Percentiles rank a stretch among this genome's conserved stretches.
These are phyloP conservation scores for Papiliotrema flavescens DNA, from an alignment of 1,284 basidiomycete genomes.

Conservation along the genomic window DNA sequence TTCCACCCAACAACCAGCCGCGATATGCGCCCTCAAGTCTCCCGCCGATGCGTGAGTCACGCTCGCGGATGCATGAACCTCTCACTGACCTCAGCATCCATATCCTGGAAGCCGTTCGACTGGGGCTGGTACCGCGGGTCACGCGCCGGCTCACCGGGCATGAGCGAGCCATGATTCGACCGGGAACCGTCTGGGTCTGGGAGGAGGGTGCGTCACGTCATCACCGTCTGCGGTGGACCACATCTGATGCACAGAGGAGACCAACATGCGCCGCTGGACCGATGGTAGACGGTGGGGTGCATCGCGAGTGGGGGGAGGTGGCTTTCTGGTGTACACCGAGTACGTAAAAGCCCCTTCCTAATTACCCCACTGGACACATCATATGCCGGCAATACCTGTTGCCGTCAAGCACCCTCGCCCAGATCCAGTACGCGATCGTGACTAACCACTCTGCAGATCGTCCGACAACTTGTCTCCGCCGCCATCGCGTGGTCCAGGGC, in stretches of 20 bases:
- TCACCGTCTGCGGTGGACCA: neutral
- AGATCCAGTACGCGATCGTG: neutral
- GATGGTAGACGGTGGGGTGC: conserved; percentile 54
- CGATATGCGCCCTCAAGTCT: conserved; percentile 44
- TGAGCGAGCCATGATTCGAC: conserved; percentile 84
- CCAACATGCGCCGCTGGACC: conserved; percentile 53
- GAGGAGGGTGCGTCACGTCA: conserved; percentile 76
- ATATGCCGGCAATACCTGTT: neutral
- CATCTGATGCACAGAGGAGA: conserved; percentile 32
- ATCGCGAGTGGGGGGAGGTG: conserved; percentile 51
- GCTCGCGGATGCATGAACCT: neutral
- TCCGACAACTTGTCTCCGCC: conserved; percentile 40
- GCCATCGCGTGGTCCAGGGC: conserved; percentile 13
- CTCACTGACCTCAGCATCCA: conserved; percentile 54
- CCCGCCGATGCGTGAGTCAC: conserved; percentile 46
- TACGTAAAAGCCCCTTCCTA: conserved; percentile 15
- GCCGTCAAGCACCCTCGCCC: neutral
- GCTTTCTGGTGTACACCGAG: conserved; percentile 52
- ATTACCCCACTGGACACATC: neutral
- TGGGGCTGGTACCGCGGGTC: conserved; percentile 82
- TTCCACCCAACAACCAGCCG: conserved; percentile 45
- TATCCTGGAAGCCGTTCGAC: conserved; percentile 86
- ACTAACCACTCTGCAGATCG: neutral
- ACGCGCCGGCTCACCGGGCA: conserved; percentile 86
- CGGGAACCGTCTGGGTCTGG: conserved; percentile 93